Base-by-base conservation (phyloP, 106 monocot species). In the Allium sativum region DNA sequence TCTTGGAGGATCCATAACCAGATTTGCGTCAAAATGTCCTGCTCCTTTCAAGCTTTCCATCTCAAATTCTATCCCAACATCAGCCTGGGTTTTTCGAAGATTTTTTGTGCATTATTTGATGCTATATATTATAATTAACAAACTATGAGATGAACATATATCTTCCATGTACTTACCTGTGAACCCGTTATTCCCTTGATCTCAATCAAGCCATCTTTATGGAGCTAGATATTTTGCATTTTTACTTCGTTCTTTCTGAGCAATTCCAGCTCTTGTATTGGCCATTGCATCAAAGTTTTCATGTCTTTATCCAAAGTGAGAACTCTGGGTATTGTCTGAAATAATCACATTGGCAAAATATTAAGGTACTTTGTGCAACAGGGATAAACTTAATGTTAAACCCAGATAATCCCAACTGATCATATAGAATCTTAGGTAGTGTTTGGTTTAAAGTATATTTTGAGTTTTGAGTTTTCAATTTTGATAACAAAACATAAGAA, bases 261-360 rank as follows among this genome's bases (percentile, higher is more conserved):
- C 21, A 65, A 62, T 58, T 93, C 89, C 42, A 93, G 40, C 71
- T 93, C 93, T 46, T 79, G 71, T 7, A 93, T 56, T 2, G 89
- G 93, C 88, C 89, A 93, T 45, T 89, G 93, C 42, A 83, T 40
- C 52, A 93, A 66, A 61, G 82, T 82, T 59, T 60, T 73, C 54
- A 64, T 77, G 55, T 65, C 67, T 0, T 46, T 19, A 76, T 83
- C 80, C 40, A 93, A 72, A 82, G 77, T 85, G 45, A 93, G 55
- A 7, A 65, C 64, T 56, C 93, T 88, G 10, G 93, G 93, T 31
- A 88, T 55, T 61, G 62, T 66, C 93, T 93, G 68, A 13, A 65
- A 17, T 12, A 69, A 14, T 8, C 13, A 40, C 41, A 43, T n/a
- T n/a, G n/a, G n/a, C n/a, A n/a, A n/a, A n/a, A n/a, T n/a, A n/a